Base-by-base conservation (phyloP, 2,329 filamentous ascomycete genomes). In the Colletotrichum sp. region DNA sequence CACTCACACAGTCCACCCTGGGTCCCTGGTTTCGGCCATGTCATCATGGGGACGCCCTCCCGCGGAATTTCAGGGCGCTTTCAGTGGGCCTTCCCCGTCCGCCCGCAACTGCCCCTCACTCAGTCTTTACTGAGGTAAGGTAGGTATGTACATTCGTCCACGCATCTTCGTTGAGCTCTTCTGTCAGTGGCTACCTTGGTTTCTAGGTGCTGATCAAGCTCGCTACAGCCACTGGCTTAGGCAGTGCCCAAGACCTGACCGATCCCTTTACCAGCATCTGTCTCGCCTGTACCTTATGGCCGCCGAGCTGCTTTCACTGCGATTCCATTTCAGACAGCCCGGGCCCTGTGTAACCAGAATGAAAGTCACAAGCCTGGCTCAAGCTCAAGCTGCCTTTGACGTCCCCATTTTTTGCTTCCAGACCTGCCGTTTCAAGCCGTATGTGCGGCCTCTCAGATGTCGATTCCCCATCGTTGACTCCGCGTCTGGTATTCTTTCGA, bases 21-120 rank as follows among this genome's bases (percentile, higher is more conserved):
- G 70, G 60, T 73, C 70, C 73, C 74, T 76, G 74, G 74, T 76
- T 76, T 76, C 74, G 65, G 74, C 70, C 74, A 76, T 76, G 65
- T 74, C 70, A 76, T 76, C 74, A 76, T 76, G 70, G 70, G 71
- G 64, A 55, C 30, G 63, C 55, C 65, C 64, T 76, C 44, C 71
- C 70, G 70, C 73, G 65, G 70, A 76, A 76, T 76, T 76, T 74
- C 74, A 76, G 74, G 74, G 74, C 74, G 74, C 70, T 76, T 76
- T 76, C 71, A 72, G 71, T 76, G 74, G 74, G 74, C 65, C 74
- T 76, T 24, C 70, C 70, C 71, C 70, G 59, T 74, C 64, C 64
- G 70, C 65, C 74, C 74, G 74, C 64, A 74, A 73, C 52, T 76
- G 70, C 73, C 73, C 73, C 73, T 76, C 73, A 73, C 64, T 69